Evolutionary conservation across 1,284 basidiomycete species (phyloP), one percentile per base, ranked within the genome.

Genomic region (Xanthoconium separans): DNA sequence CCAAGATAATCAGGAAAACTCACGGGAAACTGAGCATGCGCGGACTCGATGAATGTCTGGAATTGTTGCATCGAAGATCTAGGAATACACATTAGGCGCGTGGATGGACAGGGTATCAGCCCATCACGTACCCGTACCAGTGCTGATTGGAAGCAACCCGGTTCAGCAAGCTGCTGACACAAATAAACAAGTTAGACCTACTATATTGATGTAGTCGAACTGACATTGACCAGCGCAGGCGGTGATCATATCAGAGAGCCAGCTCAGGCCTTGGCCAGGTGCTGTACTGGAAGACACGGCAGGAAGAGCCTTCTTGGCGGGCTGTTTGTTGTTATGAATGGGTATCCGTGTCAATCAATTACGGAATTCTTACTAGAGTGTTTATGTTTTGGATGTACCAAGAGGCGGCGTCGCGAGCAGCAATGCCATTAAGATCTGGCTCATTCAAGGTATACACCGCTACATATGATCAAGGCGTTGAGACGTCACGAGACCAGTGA

Each of bases 361-460:
- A 41, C n/a, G 11, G 9, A 11, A 11, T 40, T 8, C 64, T 16
- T 61, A 71, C 65, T 57, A 74, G 30, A n/a, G 71, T 70, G 49
- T 74, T 75, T 29, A 75, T 64, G 41, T 71, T 55, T 47, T 71
- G 4, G 9, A 62, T 70, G 39, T 74, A 75, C 72, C 74, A 74
- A 27, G 59, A 54, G 29, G 73, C 73, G 2, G 74, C 74, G 4
- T 61, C 24, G 30, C 45, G 48, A 11, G 72, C 60, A 15, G 36
- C 37, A 45, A 68, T 72, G 2, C 59, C 56, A 15, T 62, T 66
- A 46, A 57, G 20, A 51, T 73, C 72, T 9, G 72, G 73, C 51
- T 73, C 72, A 37, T 74, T 74, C 57, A 75, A 47, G 42, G 47
- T 70, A 58, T 75, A 75, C 2, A 75, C 63, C 13, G 70, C 71